Conservation (phyloP, 768 basidiomycete genomes). For the Mycena latifolia region DNA sequence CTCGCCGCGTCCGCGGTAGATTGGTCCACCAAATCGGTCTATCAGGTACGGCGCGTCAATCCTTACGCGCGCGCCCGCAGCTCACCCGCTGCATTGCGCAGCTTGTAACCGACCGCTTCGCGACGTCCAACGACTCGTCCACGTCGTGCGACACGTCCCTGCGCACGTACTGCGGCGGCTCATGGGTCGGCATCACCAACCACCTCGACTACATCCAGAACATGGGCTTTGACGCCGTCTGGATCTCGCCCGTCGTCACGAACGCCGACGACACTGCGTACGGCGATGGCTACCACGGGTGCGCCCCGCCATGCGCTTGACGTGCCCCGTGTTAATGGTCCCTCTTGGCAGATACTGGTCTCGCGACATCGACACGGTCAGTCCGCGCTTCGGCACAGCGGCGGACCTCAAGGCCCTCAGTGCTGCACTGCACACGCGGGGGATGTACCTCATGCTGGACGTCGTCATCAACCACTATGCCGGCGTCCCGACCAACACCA, state of each 20-base stretch:
- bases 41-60: conserved; percentile 51
- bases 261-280: conserved; percentile 74
- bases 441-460: conserved; percentile 78
- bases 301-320: conserved; percentile 43
- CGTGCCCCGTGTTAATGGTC: background rate
- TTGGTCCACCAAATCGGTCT: conserved; percentile 67
- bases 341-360: conserved; percentile 53
- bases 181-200: conserved; percentile 71
- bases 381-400: conserved; percentile 77
- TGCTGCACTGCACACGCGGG: conserved; percentile 72
- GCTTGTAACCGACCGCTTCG: conserved; percentile 78
- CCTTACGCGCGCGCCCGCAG: background rate
- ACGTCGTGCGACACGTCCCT: conserved; percentile 63
- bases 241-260: conserved; percentile 80
- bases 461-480: conserved; percentile 76
- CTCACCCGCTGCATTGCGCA: conserved; percentile 38
- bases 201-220: conserved; percentile 82
- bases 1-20: conserved; percentile 60
- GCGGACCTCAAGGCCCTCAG: conserved; percentile 80
- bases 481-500: conserved; percentile 35
- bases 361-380: conserved; percentile 71
- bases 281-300: conserved; percentile 83
- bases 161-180: conserved; percentile 78
- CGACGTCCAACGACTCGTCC: conserved; percentile 59
- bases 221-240: conserved; percentile 82